Evolutionary conservation across 75 land plant genomes (phyloP).

Genomic region (Azolla pinnata): DNA sequence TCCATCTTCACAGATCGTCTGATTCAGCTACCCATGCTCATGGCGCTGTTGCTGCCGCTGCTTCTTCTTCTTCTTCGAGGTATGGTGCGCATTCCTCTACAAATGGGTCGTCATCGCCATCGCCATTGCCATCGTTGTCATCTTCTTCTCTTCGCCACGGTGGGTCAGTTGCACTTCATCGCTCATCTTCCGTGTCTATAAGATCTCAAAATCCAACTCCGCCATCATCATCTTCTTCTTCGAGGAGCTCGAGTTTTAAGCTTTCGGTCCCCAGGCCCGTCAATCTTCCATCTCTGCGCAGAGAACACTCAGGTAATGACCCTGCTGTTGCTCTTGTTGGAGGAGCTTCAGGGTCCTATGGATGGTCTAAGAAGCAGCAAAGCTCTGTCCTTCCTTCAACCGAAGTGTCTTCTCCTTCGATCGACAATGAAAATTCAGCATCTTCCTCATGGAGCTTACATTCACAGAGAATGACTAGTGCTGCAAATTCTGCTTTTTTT

Average conservation of each 20-base stretch:
- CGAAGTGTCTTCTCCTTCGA: conserved; percentile 5
- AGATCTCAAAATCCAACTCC: too few relatives aligned
- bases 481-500: not conserved
- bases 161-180: too few relatives aligned
- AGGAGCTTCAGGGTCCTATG: conserved; percentile 44
- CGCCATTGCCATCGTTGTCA: too few relatives aligned
- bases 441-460: conserved; percentile 7
- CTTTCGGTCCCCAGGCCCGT: conserved; percentile 86
- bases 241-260: conserved; percentile 35
- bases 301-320: conserved; percentile 76
- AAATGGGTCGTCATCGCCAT: too few relatives aligned
- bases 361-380: conserved; percentile 78
- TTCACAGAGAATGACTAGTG: not conserved
- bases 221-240: conserved; percentile 4
- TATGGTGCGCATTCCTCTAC: too few relatives aligned
- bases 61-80: too few relatives aligned
- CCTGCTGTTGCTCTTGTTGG: conserved; percentile 30
- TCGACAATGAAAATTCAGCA: conserved; percentile 24
- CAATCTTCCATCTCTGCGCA: conserved; percentile 77
- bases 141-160: too few relatives aligned
- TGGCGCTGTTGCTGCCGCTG: too few relatives aligned
- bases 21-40: too few relatives aligned
- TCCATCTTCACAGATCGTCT: too few relatives aligned
- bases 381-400: not conserved
- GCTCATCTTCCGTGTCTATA: too few relatives aligned